Evolutionary conservation across 2,329 filamentous ascomycete genomes (phyloP).

Genomic region (Coleophoma cylindrospora): DNA sequence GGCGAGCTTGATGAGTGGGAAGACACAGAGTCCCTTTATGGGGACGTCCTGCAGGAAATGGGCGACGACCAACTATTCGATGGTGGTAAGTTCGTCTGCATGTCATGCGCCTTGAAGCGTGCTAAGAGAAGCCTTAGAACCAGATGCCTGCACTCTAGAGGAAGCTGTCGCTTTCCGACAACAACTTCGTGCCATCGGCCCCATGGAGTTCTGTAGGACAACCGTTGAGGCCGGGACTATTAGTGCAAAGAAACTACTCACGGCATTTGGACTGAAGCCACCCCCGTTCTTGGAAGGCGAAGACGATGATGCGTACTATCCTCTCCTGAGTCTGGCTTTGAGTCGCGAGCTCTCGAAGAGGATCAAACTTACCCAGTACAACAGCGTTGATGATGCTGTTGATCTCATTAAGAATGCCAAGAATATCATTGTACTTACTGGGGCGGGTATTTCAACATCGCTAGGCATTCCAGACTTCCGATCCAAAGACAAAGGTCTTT

Average conservation of each 20-base stretch:
- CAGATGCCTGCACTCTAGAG: slow-evolving; percentile 51
- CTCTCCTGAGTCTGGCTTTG: slow-evolving; percentile 71
- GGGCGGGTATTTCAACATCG: slow-evolving; percentile 93
- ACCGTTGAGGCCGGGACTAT: slow-evolving; percentile 66
- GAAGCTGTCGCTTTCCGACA: slow-evolving; percentile 66
- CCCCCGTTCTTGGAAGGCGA: slow-evolving; percentile 68
- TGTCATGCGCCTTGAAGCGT: slow-evolving; percentile 1
- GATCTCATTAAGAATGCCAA: slow-evolving; percentile 64
- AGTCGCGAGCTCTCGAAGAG: slow-evolving; percentile 77
- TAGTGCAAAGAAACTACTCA: slow-evolving; percentile 77
- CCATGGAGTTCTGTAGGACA: slow-evolving; percentile 67
- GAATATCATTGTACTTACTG: slow-evolving; percentile 91
- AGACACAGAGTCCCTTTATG: slow-evolving; percentile 37
- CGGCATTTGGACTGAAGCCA: slow-evolving; percentile 75
- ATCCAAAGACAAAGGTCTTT: slow-evolving; percentile 87
- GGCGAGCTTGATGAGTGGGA: slow-evolving; percentile 25
- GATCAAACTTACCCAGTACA: slow-evolving; percentile 73
- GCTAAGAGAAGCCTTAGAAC: slow-evolving; percentile 19
- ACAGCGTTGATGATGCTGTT: slow-evolving; percentile 84
- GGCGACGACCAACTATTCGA: slow-evolving; percentile 38
- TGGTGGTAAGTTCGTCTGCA: slow-evolving; percentile 29
- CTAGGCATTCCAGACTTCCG: slow-evolving; percentile 96
- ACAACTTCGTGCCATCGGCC: slow-evolving; percentile 71
- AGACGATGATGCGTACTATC: slow-evolving; percentile 70
- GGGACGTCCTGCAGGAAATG: slow-evolving; percentile 40